Evolutionary conservation across 2,329 filamentous ascomycete genomes (phyloP), one percentile per base, ranked within the genome.

Genomic region (Cryphonectria parasitica): DNA sequence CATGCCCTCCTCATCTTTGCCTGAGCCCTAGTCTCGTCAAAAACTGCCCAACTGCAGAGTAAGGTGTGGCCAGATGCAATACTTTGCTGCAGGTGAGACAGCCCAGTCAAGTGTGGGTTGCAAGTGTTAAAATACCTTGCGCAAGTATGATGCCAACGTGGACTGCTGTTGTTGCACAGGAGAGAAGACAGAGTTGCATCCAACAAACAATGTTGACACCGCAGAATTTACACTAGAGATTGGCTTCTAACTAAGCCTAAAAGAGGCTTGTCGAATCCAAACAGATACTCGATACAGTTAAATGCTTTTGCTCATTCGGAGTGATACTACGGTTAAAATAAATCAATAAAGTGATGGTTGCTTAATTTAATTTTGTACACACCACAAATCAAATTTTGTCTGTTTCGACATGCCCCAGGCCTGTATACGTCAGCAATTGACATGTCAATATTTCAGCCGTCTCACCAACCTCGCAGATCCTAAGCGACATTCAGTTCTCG

Each of bases 1-100:
- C n/a, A 6, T 25, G 36, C 34, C 34, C 36, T 28, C n/a, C 15
- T 64, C 15, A 34, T 34, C 28, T 4, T 45, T 19, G 25, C 60
- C 36, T 64, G 41, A 28, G 36, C 61, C 61, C 54, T 58, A 25
- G 61, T 39, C 61, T 64, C 61, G 61, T 64, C 61, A 64, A 64
- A 64, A 64, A 39, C 61, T 64, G 61, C 61, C 61, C 36, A 41
- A 43, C 36, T 64, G 61, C 61, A 58, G 8, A 15, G 54, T 19
- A 6, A 28, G 52, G n/a, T 28, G 11, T 31, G 52, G n/a, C 52
- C n/a, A 56, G 54, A 58, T 31, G 28, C 54, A 58, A 31, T 31
- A 34, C 3, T 58, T 19, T 19, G 28, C 25, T 58, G 54, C 54
- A 34, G 28, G 28, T 58, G 54, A 31, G 25, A 58, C 54, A 58